Evolutionary conservation across 805 yeast species (phyloP).

Genomic region (Suhomyces sp.): DNA sequence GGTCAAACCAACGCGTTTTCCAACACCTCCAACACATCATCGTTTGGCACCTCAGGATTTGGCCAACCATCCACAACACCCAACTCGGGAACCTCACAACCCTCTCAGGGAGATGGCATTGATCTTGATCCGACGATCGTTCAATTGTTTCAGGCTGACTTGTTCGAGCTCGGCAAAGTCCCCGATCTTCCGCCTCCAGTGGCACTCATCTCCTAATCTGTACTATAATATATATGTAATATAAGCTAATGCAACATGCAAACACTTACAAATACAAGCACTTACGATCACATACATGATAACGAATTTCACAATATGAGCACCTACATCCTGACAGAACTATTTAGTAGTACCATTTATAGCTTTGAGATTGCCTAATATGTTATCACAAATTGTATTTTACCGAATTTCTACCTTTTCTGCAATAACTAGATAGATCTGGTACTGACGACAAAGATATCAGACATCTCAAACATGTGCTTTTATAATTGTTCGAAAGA

Average conservation of each 20-base stretch:
- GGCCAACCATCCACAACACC: constrained; percentile 3
- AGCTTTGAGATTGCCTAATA: too few species aligned
- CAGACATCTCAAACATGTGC: too few species aligned
- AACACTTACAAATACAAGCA: too few species aligned
- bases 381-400: too few species aligned
- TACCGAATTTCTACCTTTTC: too few species aligned
- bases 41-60: constrained; percentile 14
- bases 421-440: too few species aligned
- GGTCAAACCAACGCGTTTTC: constrained; percentile 17
- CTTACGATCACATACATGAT: too few species aligned
- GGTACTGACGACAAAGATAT: too few species aligned
- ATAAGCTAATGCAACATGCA: neutral
- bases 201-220: constrained; percentile 21
- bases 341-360: too few species aligned
- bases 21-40: constrained; percentile 3
- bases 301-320: too few species aligned
- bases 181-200: constrained; percentile 76
- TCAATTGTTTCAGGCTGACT: constrained; percentile 45
- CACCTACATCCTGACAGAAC: too few species aligned
- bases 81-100: neutral
- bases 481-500: too few species aligned
- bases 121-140: constrained; percentile 20
- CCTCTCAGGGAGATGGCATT: neutral
- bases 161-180: constrained; percentile 57
- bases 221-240: neutral